Percentiles rank a stretch among this genome's conserved stretches.
These are phyloP conservation scores for Akanthomyces muscarius DNA, from an alignment of 2,329 filamentous ascomycete genomes.

Conservation along the genomic window DNA sequence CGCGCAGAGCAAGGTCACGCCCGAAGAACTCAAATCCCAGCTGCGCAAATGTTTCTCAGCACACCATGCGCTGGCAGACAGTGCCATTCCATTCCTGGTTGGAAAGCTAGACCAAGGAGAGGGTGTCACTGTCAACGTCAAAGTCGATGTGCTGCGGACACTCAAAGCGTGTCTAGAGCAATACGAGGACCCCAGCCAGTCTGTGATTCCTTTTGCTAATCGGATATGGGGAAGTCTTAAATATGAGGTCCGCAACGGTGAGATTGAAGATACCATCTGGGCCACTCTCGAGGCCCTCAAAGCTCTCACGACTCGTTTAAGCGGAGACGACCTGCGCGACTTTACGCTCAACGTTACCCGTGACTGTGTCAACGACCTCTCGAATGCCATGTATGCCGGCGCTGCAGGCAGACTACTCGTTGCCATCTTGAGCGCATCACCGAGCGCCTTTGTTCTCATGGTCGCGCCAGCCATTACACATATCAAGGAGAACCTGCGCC, in stretches of 20 bases:
- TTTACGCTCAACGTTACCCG: constrained; percentile 48
- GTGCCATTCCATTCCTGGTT: constrained; percentile 51
- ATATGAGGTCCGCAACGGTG: constrained; percentile 59
- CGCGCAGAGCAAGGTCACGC: constrained; percentile 50
- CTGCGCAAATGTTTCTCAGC: constrained; percentile 53
- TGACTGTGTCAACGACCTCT: constrained; percentile 52
- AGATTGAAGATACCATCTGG: constrained; percentile 54
- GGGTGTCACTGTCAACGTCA: constrained; percentile 54
- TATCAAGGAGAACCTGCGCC: constrained; percentile 47
- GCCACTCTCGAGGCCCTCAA: constrained; percentile 53
- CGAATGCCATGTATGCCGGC: constrained; percentile 49
- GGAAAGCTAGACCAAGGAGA: constrained; percentile 57
- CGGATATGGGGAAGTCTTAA: constrained; percentile 58
- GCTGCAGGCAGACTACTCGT: constrained; percentile 50
- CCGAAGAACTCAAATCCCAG: constrained; percentile 52
- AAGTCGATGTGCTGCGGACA: constrained; percentile 55
- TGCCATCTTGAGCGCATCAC: constrained; percentile 46
- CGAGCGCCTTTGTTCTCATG: constrained; percentile 45
- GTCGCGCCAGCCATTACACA: constrained; percentile 45
- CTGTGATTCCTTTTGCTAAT: constrained; percentile 45
- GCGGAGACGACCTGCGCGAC: constrained; percentile 39
- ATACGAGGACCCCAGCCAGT: constrained; percentile 44
- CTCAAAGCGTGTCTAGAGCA: constrained; percentile 49
- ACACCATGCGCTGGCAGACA: constrained; percentile 41
- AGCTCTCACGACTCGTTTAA: constrained; percentile 43